phyloP scores from a whole-genome alignment of 495 filamentous ascomycete genomes.

The Xylaria acuta region DNA sequence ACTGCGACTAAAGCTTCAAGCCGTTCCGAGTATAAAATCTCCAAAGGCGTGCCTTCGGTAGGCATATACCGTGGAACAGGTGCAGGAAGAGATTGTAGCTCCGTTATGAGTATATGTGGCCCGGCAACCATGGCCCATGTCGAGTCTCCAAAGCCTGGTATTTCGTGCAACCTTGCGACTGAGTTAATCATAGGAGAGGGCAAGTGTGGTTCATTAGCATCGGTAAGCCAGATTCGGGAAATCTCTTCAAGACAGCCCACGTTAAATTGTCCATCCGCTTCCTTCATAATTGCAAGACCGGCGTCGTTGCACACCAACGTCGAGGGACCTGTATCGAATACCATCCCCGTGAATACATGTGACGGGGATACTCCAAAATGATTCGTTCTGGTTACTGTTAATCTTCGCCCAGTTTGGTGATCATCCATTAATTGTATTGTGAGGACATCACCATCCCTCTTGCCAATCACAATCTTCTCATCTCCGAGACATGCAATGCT shows the following conservation, averaged over 20 bases:
- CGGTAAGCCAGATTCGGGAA: slow-evolving; percentile 48
- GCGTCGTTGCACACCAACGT: slow-evolving; percentile 36
- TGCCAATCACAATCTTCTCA: slow-evolving; percentile 44
- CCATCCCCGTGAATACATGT: slow-evolving; percentile 30
- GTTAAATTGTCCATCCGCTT: slow-evolving; percentile 6
- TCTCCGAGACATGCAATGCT: slow-evolving; percentile 44
- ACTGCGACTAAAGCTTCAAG: slow-evolving; percentile 61
- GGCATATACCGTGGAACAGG: slow-evolving; percentile 59
- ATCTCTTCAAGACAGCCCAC: slow-evolving; percentile 32
- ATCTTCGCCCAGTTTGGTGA: background rate
- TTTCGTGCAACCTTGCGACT: slow-evolving; percentile 37
- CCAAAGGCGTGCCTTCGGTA: slow-evolving; percentile 56
- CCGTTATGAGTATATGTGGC: slow-evolving; percentile 55
- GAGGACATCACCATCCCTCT: slow-evolving; percentile 54
- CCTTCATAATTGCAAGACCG: slow-evolving; percentile 36
- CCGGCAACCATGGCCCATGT: slow-evolving; percentile 51
- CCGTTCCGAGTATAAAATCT: slow-evolving; percentile 58
- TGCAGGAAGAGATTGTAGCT: slow-evolving; percentile 53
- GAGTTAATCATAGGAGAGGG: slow-evolving; percentile 40
- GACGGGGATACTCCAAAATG: slow-evolving; percentile 32
- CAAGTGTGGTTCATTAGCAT: slow-evolving; percentile 41
- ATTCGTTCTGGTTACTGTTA: slow-evolving; percentile 7
- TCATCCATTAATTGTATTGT: slow-evolving; percentile 30
- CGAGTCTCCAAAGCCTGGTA: slow-evolving; percentile 34
- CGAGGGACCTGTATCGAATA: slow-evolving; percentile 27